Base-by-base conservation (phyloP, 2,329 filamentous ascomycete genomes). In the Alternaria ventricosa region DNA sequence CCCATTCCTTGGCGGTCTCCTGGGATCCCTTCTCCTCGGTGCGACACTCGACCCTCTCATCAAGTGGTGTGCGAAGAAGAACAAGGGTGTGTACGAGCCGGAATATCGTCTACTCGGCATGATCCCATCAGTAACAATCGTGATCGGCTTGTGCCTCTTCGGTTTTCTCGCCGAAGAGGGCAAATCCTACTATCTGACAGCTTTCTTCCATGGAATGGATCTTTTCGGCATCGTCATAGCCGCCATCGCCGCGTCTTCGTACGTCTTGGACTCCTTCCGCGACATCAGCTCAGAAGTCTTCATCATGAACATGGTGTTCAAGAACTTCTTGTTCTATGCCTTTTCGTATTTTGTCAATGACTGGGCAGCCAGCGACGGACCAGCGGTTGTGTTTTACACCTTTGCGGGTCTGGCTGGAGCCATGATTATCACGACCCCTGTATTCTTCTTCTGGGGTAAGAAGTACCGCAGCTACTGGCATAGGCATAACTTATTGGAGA, bases 81-180 rank as follows among this genome's bases (percentile, higher is more conserved):
- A 86, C 70, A 77, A 75, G 20, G 85, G 85, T n/a, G 76, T 86
- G 51, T 87, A 86, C 72, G 85, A 87, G 69, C 85, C 85, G 6
- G 85, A 87, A 68, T 87, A 86, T 67, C 81, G 85, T 10, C 77
- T 85, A 9, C 75, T 83, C 6, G 65, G 57, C 27, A 70, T 71
- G 67, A 68, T 80, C 4, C 75, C 77, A 13, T 71, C 75, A 1
- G 66, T 82, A 4, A 49, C 77, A 1, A 72, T 76, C 6, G 78
- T 79, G 10, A 71, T 79, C 15, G 79, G 80, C 20, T 77, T 83
- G 51, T 80, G 80, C 60, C 73, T 78, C 2, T 83, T 82, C 58
- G 81, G 82, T 3, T 71, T 78, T 50, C 70, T 77, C 55, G 74
- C 71, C 12, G 63, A 77, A 27, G 53, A 72, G 28, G 67, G 68